Conservation (phyloP, 108 stramenopile genomes). For the Skeletonema tropicum region DNA sequence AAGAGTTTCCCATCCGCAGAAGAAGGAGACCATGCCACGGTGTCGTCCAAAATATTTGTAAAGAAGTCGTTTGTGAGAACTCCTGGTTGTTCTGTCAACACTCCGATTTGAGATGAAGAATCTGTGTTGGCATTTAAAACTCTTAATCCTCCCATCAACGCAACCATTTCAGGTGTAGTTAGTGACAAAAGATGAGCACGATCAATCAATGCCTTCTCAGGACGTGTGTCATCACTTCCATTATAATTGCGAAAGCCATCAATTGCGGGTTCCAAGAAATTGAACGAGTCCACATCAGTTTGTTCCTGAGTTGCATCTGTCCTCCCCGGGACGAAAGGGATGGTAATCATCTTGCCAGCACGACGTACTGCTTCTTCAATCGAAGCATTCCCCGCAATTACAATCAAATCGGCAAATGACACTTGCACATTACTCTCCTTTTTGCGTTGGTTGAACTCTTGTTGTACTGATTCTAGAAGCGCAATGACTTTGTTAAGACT, state of each 20-base stretch:
- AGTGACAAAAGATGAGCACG: constrained; percentile 63
- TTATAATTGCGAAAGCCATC: constrained; percentile 81
- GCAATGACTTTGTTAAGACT: constrained; percentile 53
- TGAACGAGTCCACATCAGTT: constrained; percentile 63
- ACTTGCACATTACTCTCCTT: constrained; percentile 39
- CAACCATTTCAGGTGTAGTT: constrained; percentile 71
- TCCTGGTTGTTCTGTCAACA: constrained; percentile 60
- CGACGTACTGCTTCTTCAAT: constrained; percentile 65
- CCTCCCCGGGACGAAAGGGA: constrained; percentile 74
- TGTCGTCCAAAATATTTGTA: constrained; percentile 64
- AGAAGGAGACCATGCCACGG: constrained; percentile 51
- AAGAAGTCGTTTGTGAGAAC: constrained; percentile 68
- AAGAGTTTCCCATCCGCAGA: constrained; percentile 41
- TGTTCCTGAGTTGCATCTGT: constrained; percentile 66
- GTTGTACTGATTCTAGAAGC: constrained; percentile 46
- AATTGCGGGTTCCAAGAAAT: constrained; percentile 49
- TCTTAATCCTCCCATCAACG: constrained; percentile 72
- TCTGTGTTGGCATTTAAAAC: constrained; percentile 49
- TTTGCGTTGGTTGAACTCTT: constrained; percentile 6
- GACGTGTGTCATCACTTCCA: constrained; percentile 12
- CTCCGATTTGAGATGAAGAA: constrained; percentile 41
- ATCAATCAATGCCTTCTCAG: constrained; percentile 63
- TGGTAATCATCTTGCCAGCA: constrained; percentile 49
- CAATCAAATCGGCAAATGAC: constrained; percentile 76
- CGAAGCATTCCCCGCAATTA: constrained; percentile 70